phyloP scores from a whole-genome alignment of 164 flowering plant species.

The Echeveria elegans region DNA sequence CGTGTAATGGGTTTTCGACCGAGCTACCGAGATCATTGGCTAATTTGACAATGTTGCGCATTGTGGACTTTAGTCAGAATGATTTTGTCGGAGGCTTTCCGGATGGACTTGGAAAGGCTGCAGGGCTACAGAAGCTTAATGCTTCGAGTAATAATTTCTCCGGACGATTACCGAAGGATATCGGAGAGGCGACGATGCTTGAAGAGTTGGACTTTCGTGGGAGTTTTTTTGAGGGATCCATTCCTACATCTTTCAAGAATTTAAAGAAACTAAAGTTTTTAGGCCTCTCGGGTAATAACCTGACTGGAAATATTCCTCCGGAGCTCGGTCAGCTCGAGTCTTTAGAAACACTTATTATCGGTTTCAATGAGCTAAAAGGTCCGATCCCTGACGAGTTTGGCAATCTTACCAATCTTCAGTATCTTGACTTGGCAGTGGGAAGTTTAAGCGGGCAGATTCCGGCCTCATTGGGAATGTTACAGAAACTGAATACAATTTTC shows the following conservation, averaged over 20 bases:
- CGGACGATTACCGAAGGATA: slow-evolving; percentile 30
- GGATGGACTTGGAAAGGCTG: slow-evolving; percentile 22
- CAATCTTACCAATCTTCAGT: slow-evolving; percentile 26
- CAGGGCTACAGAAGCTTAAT: slow-evolving; percentile 19
- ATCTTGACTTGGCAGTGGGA: slow-evolving; percentile 31
- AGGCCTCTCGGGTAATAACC: slow-evolving; percentile 33
- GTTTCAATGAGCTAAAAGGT: slow-evolving; percentile 34
- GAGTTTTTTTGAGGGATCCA: slow-evolving; percentile 27
- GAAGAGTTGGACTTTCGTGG: slow-evolving; percentile 31
- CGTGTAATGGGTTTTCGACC: slow-evolving; percentile 18
- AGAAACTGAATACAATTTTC: not conserved
- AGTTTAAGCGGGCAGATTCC: slow-evolving; percentile 32
- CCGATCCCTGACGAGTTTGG: slow-evolving; percentile 35
- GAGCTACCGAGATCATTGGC: slow-evolving; percentile 19
- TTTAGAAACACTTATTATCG: slow-evolving; percentile 23
- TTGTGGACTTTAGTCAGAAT: slow-evolving; percentile 27
- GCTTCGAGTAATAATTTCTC: slow-evolving; percentile 37
- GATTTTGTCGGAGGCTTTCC: slow-evolving; percentile 29
- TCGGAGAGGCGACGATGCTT: slow-evolving; percentile 25
- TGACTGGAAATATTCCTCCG: slow-evolving; percentile 24
- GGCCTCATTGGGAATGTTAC: not conserved
- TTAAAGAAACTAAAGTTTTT: slow-evolving; percentile 30
- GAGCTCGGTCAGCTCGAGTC: slow-evolving; percentile 27
- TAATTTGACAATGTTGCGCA: slow-evolving; percentile 22
- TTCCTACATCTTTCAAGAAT: slow-evolving; percentile 25